A percentile compares a stretch with the other conserved stretches of the same genome.
Conservation (phyloP, 176 grass and related monocot species). For the Alopecurus myosuroides region DNA sequence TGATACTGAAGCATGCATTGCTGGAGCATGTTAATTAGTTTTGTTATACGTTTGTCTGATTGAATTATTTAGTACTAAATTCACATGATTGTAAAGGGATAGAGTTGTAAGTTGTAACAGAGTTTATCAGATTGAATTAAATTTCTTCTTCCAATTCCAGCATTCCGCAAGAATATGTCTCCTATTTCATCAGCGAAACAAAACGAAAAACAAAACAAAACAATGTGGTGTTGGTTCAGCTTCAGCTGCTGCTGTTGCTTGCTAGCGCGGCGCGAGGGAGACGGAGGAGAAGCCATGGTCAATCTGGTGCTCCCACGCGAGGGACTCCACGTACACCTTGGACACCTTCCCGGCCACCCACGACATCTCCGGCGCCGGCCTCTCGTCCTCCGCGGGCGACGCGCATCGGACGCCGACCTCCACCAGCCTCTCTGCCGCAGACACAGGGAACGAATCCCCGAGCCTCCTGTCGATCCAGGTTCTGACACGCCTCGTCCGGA, state of each 20-base stretch:
- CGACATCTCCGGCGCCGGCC: constrained; percentile 46
- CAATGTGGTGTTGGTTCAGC: background rate
- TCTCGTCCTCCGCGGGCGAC: background rate
- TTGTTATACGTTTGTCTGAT: too few species aligned
- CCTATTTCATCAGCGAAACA: background rate
- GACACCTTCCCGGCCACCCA: constrained; percentile 72
- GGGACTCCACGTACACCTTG: constrained; percentile 52
- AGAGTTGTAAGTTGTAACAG: too few species aligned
- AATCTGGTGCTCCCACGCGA: constrained; percentile 43
- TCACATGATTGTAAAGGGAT: too few species aligned
- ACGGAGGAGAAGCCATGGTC: constrained; percentile 44
- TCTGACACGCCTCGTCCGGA: background rate
- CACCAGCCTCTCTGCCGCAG: constrained; percentile 41
- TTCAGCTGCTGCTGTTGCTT: background rate
- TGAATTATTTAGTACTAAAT: too few species aligned
- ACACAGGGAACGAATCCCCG: constrained; percentile 68
- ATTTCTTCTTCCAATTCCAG: too few species aligned
- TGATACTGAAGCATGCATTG: too few species aligned
- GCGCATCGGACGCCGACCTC: constrained; percentile 57
- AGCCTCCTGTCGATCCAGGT: constrained; percentile 60
- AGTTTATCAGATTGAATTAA: too few species aligned
- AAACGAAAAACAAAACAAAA: background rate
- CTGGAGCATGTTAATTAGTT: too few species aligned
- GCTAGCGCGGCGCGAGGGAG: constrained; percentile 43
- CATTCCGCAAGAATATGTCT: too few species aligned